These are phyloP conservation scores for Wickerhamiella azyma DNA, from an alignment of 805 yeast species.

Conservation along the genomic window DNA sequence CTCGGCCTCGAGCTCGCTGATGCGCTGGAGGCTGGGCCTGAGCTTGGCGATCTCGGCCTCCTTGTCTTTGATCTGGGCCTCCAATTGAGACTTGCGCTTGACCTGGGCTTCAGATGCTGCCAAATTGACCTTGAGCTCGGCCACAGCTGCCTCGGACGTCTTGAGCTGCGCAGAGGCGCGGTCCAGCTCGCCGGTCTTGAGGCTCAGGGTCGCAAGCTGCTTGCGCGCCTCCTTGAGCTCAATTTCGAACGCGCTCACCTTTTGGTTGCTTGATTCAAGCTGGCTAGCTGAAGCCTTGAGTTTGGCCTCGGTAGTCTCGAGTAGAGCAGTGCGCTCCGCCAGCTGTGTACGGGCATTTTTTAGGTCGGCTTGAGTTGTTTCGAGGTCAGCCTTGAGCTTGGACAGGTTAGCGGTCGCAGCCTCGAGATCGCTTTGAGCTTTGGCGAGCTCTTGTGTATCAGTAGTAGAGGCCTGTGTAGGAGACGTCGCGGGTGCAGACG, in stretches of 20 bases:
- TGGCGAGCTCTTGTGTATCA: background rate
- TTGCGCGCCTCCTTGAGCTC: background rate
- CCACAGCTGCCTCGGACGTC: constrained; percentile 10
- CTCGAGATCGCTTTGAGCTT: background rate
- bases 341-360: background rate
- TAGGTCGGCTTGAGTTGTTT: background rate
- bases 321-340: background rate
- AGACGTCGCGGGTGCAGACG: background rate
- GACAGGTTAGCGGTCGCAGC: background rate
- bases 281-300: background rate
- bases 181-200: background rate
- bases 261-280: background rate
- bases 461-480: too few species aligned
- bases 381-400: background rate
- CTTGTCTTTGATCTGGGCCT: background rate
- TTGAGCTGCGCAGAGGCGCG: constrained; percentile 2
- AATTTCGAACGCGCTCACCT: background rate
- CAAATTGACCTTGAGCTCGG: background rate
- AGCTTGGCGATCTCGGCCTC: constrained; percentile 6
- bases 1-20: constrained; percentile 10
- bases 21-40: constrained; percentile 6
- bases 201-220: background rate
- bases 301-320: background rate
- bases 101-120: constrained; percentile 23
- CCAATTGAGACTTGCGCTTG: constrained; percentile 10